A percentile compares a stretch with the other conserved stretches of the same genome.
These are phyloP conservation scores for Clitoria ternatea DNA, from an alignment of 306 rosid species.

Conservation along the genomic window DNA sequence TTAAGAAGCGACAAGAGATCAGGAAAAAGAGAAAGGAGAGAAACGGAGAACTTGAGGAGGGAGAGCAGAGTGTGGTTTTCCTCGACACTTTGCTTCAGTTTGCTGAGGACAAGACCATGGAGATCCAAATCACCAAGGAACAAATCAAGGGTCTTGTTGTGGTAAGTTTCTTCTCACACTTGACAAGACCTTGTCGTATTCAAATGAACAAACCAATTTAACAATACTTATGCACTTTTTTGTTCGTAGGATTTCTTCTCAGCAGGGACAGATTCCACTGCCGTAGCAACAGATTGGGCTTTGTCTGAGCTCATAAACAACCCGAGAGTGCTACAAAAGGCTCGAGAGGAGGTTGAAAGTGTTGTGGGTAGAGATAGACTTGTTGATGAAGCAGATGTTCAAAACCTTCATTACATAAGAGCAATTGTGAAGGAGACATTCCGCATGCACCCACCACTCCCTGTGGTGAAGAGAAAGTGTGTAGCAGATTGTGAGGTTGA, in stretches of 20 bases:
- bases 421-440: constrained; percentile 48
- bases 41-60: constrained; percentile 5
- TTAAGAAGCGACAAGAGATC: constrained; percentile 28
- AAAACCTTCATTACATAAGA: constrained; percentile 48
- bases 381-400: constrained; percentile 39
- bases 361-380: constrained; percentile 41
- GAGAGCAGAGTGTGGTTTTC: constrained; percentile 24
- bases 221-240: too few relatives aligned
- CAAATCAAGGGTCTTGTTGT: constrained; percentile 42
- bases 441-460: constrained; percentile 52
- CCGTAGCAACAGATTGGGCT: constrained; percentile 36
- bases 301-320: constrained; percentile 53
- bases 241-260: constrained; percentile 42
- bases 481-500: constrained; percentile 28
- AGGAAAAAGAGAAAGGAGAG: constrained; percentile 14
- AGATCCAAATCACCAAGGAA: constrained; percentile 36
- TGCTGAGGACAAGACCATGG: constrained; percentile 35
- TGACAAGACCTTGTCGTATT: too few relatives aligned
- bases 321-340: constrained; percentile 34
- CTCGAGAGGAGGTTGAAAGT: constrained; percentile 34
- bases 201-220: too few relatives aligned
- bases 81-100: constrained; percentile 35
- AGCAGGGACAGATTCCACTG: constrained; percentile 34
- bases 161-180: constrained; percentile 12
- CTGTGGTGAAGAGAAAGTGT: constrained; percentile 37